phyloP scores from a whole-genome alignment of 768 basidiomycete species.

The Plicaturopsis crispa region DNA sequence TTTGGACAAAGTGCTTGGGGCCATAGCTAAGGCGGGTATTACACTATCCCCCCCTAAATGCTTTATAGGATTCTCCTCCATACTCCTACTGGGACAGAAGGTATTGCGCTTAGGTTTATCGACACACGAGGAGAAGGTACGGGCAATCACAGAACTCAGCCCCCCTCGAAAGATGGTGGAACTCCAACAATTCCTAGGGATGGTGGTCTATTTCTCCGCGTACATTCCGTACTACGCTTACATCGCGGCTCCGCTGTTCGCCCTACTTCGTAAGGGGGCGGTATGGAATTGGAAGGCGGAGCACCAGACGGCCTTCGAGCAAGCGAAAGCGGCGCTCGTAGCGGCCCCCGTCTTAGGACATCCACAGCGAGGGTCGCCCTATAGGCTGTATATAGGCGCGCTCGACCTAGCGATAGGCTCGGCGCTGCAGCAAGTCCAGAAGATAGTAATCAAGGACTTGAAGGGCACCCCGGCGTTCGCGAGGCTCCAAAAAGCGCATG shows the following conservation, averaged over 20 bases:
- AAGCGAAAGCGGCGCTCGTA: constrained; percentile 20
- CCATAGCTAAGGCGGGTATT: constrained; percentile 17
- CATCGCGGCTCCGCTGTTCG: constrained; percentile 25
- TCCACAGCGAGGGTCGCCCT: constrained; percentile 19
- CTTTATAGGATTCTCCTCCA: too few species aligned
- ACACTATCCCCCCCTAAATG: too few species aligned
- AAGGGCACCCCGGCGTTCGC: constrained; percentile 20
- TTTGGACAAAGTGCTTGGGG: constrained; percentile 21
- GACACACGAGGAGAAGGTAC: too few species aligned
- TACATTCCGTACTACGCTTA: constrained; percentile 28
- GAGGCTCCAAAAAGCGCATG: constrained; percentile 12
- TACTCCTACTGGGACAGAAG: constrained; percentile 13
- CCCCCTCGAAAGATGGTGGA: constrained; percentile 15
- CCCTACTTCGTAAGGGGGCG: constrained; percentile 20
- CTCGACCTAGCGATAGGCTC: constrained; percentile 20
- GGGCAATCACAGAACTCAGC: constrained; percentile 11
- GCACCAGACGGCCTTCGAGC: constrained; percentile 19
- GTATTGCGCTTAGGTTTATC: too few species aligned
- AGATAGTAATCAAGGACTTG: constrained; percentile 17
- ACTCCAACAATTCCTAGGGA: constrained; percentile 27
- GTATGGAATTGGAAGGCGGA: constrained; percentile 15
- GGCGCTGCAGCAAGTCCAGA: constrained; percentile 26
- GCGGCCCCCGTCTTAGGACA: constrained; percentile 26
- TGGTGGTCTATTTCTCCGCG: constrained; percentile 28
- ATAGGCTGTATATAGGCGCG: constrained; percentile 28